Percentiles rank a stretch among this genome's conserved stretches.
Conservation (phyloP, 257 asterid species). For the Solanum microdontum region DNA sequence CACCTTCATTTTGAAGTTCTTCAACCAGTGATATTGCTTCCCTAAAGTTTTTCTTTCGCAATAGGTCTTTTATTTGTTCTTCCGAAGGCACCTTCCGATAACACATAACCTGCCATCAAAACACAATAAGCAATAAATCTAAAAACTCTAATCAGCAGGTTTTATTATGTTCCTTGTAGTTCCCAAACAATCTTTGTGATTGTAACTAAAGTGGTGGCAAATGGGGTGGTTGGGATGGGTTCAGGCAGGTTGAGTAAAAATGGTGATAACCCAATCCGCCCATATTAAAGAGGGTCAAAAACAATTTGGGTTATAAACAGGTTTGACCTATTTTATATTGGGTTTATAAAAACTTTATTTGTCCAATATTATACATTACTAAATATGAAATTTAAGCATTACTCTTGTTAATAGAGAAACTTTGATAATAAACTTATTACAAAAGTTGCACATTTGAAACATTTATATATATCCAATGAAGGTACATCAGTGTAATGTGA, state of each 20-base stretch:
- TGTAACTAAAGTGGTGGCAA: neutral
- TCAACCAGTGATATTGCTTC: slow-evolving; percentile 78
- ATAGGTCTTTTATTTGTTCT: slow-evolving; percentile 74
- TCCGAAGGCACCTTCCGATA: slow-evolving; percentile 75
- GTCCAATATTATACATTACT: neutral
- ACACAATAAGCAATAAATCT: neutral
- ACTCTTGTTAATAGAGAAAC: neutral
- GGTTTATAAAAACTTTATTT: neutral
- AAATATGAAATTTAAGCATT: neutral
- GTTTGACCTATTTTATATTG: neutral
- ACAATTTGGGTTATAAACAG: neutral
- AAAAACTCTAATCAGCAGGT: neutral
- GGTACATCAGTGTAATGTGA: neutral
- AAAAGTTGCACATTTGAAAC: neutral
- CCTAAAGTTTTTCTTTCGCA: slow-evolving; percentile 66
- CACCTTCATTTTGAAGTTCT: slow-evolving; percentile 83
- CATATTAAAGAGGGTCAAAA: neutral
- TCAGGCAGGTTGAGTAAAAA: neutral
- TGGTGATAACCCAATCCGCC: neutral
- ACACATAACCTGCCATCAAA: slow-evolving; percentile 58
- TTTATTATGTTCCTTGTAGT: neutral
- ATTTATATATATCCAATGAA: neutral
- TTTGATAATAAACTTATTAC: neutral
- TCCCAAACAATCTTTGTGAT: neutral
- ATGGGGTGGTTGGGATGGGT: neutral